phyloP scores from a whole-genome alignment of 331 rosid species.

The Arachis monticola region DNA sequence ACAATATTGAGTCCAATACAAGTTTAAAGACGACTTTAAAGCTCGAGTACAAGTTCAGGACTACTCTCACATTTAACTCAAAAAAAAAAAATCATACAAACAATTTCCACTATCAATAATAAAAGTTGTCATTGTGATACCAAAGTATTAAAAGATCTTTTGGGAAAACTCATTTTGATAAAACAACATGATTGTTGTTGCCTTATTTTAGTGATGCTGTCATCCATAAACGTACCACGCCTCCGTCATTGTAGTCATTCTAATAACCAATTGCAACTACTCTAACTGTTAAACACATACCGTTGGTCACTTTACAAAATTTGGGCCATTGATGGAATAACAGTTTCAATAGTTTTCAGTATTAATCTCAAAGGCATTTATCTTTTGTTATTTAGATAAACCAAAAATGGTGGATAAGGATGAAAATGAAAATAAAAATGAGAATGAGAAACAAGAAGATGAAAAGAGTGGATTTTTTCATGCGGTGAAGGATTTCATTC shows the following conservation, averaged over 20 bases:
- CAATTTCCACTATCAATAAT: too few relatives aligned
- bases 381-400: constrained; percentile 35
- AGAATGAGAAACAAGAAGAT: constrained; percentile 48
- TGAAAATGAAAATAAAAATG: constrained; percentile 30
- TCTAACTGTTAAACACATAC: constrained; percentile 8
- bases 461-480: constrained; percentile 68
- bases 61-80: too few relatives aligned
- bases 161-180: too few relatives aligned
- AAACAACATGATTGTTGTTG: too few relatives aligned
- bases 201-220: background rate
- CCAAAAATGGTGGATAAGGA: constrained; percentile 58
- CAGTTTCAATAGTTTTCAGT: background rate
- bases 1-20: too few relatives aligned
- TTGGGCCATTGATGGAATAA: constrained; percentile 6
- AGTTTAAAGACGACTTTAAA: too few relatives aligned
- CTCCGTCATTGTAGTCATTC: background rate
- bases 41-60: too few relatives aligned
- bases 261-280: background rate
- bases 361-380: background rate
- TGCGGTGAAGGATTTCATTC: constrained; percentile 76
- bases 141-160: too few relatives aligned
- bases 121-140: too few relatives aligned
- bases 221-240: constrained; percentile 12
- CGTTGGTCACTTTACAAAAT: background rate
- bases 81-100: too few relatives aligned